These are phyloP conservation scores for Leccinum arenicola DNA, from an alignment of 768 basidiomycete genomes.

Conservation along the genomic window DNA sequence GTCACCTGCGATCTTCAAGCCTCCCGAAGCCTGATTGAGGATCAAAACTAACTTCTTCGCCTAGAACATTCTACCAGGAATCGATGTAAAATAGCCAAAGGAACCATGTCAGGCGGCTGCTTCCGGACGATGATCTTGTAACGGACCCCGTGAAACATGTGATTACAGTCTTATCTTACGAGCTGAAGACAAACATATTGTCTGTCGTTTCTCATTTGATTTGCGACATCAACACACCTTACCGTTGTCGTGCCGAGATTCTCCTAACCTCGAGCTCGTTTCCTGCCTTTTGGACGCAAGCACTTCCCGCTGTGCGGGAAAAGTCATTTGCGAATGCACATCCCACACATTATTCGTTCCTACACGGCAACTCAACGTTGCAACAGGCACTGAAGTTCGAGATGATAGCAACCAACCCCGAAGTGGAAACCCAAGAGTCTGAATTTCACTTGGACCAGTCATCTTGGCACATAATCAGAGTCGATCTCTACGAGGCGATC, in stretches of 20 bases:
- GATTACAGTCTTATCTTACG: conserved; percentile 4
- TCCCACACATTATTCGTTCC: too few relatives aligned
- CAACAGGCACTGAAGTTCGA: too few relatives aligned
- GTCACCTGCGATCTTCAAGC: conserved; percentile 78
- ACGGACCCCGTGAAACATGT: neutral
- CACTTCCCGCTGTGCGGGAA: too few relatives aligned
- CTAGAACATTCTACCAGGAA: neutral
- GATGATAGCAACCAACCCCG: too few relatives aligned
- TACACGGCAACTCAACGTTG: too few relatives aligned
- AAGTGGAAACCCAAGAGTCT: too few relatives aligned
- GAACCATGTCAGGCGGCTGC: neutral
- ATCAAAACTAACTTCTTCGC: conserved; percentile 67
- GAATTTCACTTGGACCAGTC: too few relatives aligned
- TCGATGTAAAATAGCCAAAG: neutral
- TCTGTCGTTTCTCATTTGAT: neutral
- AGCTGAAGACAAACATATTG: neutral
- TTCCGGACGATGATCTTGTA: conserved; percentile 2
- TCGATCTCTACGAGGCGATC: too few relatives aligned
- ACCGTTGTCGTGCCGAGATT: neutral
- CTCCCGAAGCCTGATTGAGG: conserved; percentile 70
- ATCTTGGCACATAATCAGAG: too few relatives aligned
- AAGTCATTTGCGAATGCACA: too few relatives aligned
- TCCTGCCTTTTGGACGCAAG: too few relatives aligned
- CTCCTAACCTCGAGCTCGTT: too few relatives aligned
- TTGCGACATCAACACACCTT: neutral